These are phyloP conservation scores for Abrus precatorius DNA, from an alignment of 306 rosid genomes.

Conservation along the genomic window DNA sequence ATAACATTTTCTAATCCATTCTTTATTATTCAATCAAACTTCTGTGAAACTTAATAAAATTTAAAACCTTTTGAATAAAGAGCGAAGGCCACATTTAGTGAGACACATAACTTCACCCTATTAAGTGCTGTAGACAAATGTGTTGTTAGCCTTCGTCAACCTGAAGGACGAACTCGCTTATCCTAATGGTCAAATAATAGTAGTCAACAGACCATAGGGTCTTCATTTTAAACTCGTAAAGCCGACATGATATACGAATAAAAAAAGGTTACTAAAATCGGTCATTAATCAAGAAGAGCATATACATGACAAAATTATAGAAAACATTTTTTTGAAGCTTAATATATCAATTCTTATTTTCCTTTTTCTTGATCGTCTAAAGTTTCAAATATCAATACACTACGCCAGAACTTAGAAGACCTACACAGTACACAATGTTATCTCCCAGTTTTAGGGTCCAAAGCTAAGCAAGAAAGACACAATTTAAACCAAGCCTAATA, in stretches of 20 bases:
- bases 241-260: neutral
- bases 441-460: neutral
- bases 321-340: neutral
- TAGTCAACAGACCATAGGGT: neutral
- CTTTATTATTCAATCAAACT: no score
- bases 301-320: neutral
- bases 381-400: neutral
- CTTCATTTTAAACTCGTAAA: neutral
- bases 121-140: no score
- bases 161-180: neutral
- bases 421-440: neutral
- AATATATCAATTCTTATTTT: neutral
- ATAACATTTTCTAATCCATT: no score
- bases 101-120: no score
- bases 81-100: no score
- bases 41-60: no score
- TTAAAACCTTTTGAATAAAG: no score
- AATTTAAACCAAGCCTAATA: slow-evolving; percentile 19
- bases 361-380: neutral
- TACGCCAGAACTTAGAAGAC: neutral
- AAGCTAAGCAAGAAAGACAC: neutral
- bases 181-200: neutral
- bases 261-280: no score
- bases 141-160: neutral
- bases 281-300: neutral